phyloP scores from a whole-genome alignment of 306 rosid species.

The Fragaria vesca region DNA sequence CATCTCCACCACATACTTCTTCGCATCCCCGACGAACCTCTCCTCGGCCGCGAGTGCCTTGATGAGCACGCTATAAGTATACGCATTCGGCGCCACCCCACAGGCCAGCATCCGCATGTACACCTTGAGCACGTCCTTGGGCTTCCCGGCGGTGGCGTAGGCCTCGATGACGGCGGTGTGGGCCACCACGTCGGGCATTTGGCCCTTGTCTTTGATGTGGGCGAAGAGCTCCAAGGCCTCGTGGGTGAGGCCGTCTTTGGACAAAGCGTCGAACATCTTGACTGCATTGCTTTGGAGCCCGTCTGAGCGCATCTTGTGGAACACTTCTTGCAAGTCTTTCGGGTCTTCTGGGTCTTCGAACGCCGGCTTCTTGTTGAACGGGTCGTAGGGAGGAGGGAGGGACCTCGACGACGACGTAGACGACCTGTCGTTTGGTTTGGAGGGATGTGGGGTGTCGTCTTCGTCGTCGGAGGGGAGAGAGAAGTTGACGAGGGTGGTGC shows the following conservation, averaged over 20 bases:
- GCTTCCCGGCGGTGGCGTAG: conserved; percentile 55
- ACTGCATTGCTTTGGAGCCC: conserved; percentile 62
- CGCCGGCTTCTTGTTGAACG: conserved; percentile 58
- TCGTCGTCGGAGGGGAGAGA: conserved; percentile 37
- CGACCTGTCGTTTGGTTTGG: conserved; percentile 19
- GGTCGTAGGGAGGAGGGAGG: conserved; percentile 48
- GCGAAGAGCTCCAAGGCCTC: conserved; percentile 67
- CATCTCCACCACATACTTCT: conserved; percentile 62
- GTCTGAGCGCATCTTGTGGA: conserved; percentile 57
- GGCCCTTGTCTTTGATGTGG: conserved; percentile 72
- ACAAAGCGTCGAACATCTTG: conserved; percentile 94
- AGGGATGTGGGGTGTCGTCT: not conserved
- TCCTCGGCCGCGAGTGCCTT: conserved; percentile 46
- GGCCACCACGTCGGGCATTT: conserved; percentile 77
- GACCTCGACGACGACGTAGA: not conserved
- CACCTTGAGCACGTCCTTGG: conserved; percentile 65
- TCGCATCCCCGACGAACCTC: conserved; percentile 43
- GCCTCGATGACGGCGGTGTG: conserved; percentile 70
- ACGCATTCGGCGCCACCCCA: conserved; percentile 68
- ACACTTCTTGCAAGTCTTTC: conserved; percentile 60
- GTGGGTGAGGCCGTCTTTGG: conserved; percentile 70
- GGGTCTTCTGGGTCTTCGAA: conserved; percentile 61
- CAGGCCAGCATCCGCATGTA: conserved; percentile 69
- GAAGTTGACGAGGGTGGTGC: conserved; percentile 39
- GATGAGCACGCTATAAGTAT: conserved; percentile 58